phyloP scores from a whole-genome alignment of 2,329 filamentous ascomycete genomes.

The Aspergillus unguis region DNA sequence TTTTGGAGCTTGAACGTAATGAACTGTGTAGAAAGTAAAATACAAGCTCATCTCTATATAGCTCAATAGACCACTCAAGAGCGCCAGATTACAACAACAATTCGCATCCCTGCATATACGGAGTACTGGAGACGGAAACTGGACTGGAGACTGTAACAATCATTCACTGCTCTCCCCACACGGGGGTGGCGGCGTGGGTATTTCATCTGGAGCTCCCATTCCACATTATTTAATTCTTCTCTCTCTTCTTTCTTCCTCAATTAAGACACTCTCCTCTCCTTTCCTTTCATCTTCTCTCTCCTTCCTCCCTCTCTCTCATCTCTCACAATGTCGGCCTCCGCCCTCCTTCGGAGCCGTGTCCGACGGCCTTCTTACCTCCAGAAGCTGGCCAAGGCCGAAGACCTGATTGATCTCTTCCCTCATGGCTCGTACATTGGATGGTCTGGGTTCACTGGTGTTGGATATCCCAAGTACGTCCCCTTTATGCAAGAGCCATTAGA shows the following conservation, averaged over 20 bases:
- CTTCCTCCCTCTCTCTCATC: slow-evolving; percentile 13
- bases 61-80: too few relatives aligned
- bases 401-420: slow-evolving; percentile 76
- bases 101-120: neutral
- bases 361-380: slow-evolving; percentile 72
- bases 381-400: slow-evolving; percentile 75
- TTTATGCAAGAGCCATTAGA: neutral
- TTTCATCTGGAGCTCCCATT: slow-evolving; percentile 15
- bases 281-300: slow-evolving; percentile 14
- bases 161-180: slow-evolving; percentile 15
- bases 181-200: slow-evolving; percentile 15
- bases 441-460: slow-evolving; percentile 87
- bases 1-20: neutral
- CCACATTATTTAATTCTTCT: slow-evolving; percentile 6
- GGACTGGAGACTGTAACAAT: neutral
- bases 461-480: slow-evolving; percentile 72
- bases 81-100: neutral
- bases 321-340: slow-evolving; percentile 57
- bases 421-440: slow-evolving; percentile 84
- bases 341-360: slow-evolving; percentile 71
- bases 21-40: neutral
- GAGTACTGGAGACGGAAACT: too few relatives aligned
- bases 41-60: too few relatives aligned
- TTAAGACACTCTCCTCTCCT: slow-evolving; percentile 11
- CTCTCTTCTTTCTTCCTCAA: slow-evolving; percentile 5